phyloP scores from a whole-genome alignment of 176 grass and related monocot genomes.

The Bothriochloa decipiens region DNA sequence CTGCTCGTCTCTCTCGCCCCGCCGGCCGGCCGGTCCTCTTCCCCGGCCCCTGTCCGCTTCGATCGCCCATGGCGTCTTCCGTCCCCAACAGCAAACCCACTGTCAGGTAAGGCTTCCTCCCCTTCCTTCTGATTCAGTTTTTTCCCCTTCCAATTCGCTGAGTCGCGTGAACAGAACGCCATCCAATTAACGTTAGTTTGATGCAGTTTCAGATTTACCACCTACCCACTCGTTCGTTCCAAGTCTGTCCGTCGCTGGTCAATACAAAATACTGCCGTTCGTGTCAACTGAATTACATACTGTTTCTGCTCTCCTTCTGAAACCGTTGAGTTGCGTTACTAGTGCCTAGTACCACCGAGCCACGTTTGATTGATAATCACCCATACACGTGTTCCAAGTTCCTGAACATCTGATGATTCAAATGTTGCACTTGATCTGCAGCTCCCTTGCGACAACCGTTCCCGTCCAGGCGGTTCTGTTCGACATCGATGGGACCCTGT shows the following conservation, averaged over 20 bases:
- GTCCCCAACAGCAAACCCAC: constrained; percentile 12
- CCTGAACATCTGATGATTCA: not conserved
- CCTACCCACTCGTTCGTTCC: too few relatives aligned
- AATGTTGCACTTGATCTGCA: constrained; percentile 5
- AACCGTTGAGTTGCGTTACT: too few relatives aligned
- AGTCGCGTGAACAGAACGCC: not conserved
- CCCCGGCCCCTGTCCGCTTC: not conserved
- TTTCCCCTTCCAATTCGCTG: not conserved
- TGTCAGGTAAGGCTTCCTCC: not conserved
- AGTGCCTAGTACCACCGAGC: not conserved
- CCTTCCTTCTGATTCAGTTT: not conserved
- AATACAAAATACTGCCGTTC: too few relatives aligned
- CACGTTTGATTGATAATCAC: not conserved
- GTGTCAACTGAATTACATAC: not conserved
- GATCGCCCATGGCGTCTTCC: constrained; percentile 18
- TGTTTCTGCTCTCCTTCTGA: not conserved
- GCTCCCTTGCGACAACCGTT: constrained; percentile 55
- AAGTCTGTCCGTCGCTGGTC: too few relatives aligned
- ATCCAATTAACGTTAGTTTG: not conserved
- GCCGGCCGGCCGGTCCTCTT: not conserved
- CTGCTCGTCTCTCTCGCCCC: not conserved
- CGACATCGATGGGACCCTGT: constrained; percentile 92
- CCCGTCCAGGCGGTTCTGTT: constrained; percentile 85
- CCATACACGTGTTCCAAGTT: not conserved
- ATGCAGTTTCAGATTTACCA: not conserved